These are phyloP conservation scores for Ustilago trichophora DNA, from an alignment of 1,284 basidiomycete species.

Conservation along the genomic window DNA sequence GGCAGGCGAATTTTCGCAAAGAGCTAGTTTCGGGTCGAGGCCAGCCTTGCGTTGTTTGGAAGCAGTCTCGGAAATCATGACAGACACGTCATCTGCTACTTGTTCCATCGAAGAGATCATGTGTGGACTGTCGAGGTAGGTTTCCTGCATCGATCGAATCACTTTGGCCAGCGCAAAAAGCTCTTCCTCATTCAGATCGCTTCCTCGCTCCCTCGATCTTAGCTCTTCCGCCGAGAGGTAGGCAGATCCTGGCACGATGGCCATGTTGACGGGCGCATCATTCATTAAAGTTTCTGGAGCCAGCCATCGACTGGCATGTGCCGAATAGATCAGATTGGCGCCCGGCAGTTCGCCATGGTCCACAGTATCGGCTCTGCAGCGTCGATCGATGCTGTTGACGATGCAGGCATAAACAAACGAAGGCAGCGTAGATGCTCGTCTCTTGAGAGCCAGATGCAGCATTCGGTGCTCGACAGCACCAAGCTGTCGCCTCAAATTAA, in stretches of 20 bases:
- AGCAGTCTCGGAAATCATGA: conserved; percentile 8
- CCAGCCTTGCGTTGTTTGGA: conserved; percentile 11
- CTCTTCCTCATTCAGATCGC: conserved; percentile 9
- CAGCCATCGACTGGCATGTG: conserved; percentile 28
- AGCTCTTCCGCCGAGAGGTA: conserved; percentile 19
- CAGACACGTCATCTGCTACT: conserved; percentile 5
- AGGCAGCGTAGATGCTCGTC: conserved; percentile 11
- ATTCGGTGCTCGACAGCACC: conserved; percentile 2
- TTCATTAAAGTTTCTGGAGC: conserved; percentile 15
- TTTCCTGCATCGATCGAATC: conserved; percentile 23
- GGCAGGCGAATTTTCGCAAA: conserved; percentile 21
- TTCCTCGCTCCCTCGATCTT: conserved; percentile 7
- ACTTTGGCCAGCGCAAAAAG: conserved; percentile 18
- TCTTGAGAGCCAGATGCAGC: conserved; percentile 19
- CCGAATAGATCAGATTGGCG: conserved; percentile 25
- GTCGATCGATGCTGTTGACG: conserved; percentile 33
- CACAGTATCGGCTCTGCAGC: conserved; percentile 5
- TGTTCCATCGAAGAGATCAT: conserved; percentile 23
- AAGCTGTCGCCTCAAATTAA: conserved; percentile 15
- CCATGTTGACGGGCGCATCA: conserved; percentile 27
- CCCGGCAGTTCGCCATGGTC: conserved; percentile 9
- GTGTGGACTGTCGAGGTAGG: conserved; percentile 17
- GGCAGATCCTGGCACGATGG: conserved; percentile 16
- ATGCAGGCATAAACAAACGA: conserved; percentile 31
- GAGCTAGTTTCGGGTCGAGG: conserved; percentile 11